Evolutionary conservation across 495 filamentous ascomycete species (phyloP).

Genomic region (Penicillium crystallinum): DNA sequence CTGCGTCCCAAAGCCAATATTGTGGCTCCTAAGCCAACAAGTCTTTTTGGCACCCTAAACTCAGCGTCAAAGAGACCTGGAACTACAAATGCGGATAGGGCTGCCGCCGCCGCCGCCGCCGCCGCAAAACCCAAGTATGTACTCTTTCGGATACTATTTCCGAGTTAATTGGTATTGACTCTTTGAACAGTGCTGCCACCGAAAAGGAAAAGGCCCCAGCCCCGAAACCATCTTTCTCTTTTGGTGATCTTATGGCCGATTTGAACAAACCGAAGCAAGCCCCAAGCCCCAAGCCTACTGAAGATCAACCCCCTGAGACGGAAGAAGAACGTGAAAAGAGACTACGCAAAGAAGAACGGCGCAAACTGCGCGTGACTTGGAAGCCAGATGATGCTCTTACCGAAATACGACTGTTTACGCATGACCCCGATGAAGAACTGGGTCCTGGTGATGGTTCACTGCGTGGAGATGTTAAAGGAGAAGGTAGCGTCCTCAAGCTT

Average conservation of each 20-base stretch:
- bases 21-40: slow-evolving; percentile 52
- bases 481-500: slow-evolving; percentile 78
- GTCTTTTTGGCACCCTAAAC: slow-evolving; percentile 52
- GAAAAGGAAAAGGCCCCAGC: slow-evolving; percentile 43
- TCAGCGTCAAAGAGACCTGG: slow-evolving; percentile 60
- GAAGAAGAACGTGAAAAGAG: slow-evolving; percentile 67
- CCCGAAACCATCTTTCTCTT: slow-evolving; percentile 46
- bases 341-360: slow-evolving; percentile 71
- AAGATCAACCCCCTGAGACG: slow-evolving; percentile 62
- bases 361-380: slow-evolving; percentile 65
- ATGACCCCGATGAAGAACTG: slow-evolving; percentile 75
- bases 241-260: slow-evolving; percentile 58
- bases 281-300: slow-evolving; percentile 45
- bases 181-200: slow-evolving; percentile 17
- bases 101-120: slow-evolving; percentile 39
- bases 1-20: slow-evolving; percentile 45
- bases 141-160: background rate
- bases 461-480: slow-evolving; percentile 67
- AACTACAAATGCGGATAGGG: slow-evolving; percentile 49
- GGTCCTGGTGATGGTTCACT: slow-evolving; percentile 61
- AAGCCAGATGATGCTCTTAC: slow-evolving; percentile 69
- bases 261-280: slow-evolving; percentile 61
- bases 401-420: slow-evolving; percentile 66
- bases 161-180: slow-evolving; percentile 13
- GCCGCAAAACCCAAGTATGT: slow-evolving; percentile 42